Evolutionary conservation across 1,284 basidiomycete species (phyloP), one percentile per base, ranked within the genome.

Genomic region (Moesziomyces sp.): DNA sequence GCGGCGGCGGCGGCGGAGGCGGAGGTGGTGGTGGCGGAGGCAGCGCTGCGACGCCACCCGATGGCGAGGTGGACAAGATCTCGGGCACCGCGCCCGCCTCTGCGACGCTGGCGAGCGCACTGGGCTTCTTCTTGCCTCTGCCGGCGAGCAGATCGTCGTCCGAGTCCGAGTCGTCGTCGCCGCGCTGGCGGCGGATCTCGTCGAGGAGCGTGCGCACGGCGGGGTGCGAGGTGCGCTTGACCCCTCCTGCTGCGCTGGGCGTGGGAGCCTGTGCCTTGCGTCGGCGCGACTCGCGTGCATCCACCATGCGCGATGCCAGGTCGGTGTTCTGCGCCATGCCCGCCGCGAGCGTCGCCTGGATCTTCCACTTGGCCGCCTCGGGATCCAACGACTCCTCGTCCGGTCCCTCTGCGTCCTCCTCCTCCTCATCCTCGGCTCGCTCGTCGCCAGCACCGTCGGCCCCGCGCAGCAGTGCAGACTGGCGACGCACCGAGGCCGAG

Each of bases 281-380:
- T 23, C 72, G 58, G 14, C 77, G 57, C n/a, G 74, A 77, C 21
- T 70, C 78, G 28, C 80, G 61, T 1, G 81, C 81, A 48, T 82
- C 78, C 13, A 62, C 76, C 82, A 83, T 83, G 11, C 82, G 64
- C 9, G 69, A 70, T 24, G 80, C 77, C 51, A 83, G 63, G 46
- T 79, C 80, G 3, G 76, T 61, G 59, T 83, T 80, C 33, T 71
- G 64, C 26, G 82, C 82, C 82, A 83, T 83, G 16, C 79, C 79
- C 2, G 81, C 71, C 0, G 80, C 81, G 18, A 83, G 53, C 1
- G 76, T 78, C 26, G 81, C 82, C 58, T 83, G 78, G 23, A 83
- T 73, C 58, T 79, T 82, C 81, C 82, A 80, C 47, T 82, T 79
- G n/a, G 74, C 78, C 8, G 71, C 74, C 26, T 82, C 77, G 11